Evolutionary conservation across 2,329 filamentous ascomycete species (phyloP).

Genomic region (Phaeosphaeriaceae sp.): DNA sequence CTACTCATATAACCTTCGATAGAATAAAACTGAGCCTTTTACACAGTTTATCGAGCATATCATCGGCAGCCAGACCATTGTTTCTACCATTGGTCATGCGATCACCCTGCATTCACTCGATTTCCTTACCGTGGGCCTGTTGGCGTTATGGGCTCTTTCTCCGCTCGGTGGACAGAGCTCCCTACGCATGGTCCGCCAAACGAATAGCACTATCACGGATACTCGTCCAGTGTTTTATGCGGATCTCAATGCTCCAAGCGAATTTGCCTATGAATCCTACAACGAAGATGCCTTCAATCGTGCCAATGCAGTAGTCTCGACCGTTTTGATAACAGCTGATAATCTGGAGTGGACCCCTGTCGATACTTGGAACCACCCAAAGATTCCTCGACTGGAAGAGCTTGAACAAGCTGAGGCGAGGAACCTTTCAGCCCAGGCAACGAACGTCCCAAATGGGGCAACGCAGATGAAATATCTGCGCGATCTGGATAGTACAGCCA

Average conservation of each 20-base stretch:
- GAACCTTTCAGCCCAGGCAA: not conserved
- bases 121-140: constrained; percentile 10
- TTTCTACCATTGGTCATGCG: constrained; percentile 8
- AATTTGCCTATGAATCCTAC: not conserved
- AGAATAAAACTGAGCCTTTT: not conserved
- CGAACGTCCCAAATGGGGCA: not conserved
- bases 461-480: constrained; percentile 4
- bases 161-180: constrained; percentile 30
- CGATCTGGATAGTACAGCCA: not conserved
- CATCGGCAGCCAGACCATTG: constrained; percentile 9
- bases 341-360: not conserved
- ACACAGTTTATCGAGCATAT: constrained; percentile 5
- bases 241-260: constrained; percentile 3
- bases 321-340: constrained; percentile 4
- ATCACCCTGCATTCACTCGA: constrained; percentile 7
- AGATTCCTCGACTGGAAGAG: constrained; percentile 6
- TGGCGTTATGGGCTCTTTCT: constrained; percentile 25
- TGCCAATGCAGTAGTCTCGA: constrained; percentile 4
- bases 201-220: constrained; percentile 6
- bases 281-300: constrained; percentile 4
- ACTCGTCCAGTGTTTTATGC: constrained; percentile 7
- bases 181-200: constrained; percentile 17
- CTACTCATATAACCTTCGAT: not conserved
- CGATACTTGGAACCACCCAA: constrained; percentile 8
- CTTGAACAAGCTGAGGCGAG: constrained; percentile 3